Evolutionary conservation across 768 basidiomycete species (phyloP).

Genomic region (Lactarius vividus): DNA sequence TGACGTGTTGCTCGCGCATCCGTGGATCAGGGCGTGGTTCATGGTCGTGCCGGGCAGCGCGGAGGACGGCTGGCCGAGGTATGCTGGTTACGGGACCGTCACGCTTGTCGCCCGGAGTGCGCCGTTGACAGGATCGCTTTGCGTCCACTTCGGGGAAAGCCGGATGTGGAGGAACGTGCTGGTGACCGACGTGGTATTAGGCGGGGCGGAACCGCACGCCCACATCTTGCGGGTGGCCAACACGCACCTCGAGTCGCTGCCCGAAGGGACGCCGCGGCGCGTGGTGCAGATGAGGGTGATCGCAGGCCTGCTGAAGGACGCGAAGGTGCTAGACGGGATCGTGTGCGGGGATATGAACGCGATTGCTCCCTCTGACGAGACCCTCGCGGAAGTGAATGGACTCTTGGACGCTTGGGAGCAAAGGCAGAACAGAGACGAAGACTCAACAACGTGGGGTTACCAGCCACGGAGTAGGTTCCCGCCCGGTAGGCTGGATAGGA

Average conservation of each 20-base stretch:
- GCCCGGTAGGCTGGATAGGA: constrained; percentile 59
- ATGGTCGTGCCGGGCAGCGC: constrained; percentile 52
- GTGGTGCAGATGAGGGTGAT: constrained; percentile 54
- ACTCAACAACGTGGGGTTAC: constrained; percentile 67
- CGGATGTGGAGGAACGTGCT: constrained; percentile 54
- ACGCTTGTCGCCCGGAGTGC: constrained; percentile 63
- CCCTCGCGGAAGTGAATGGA: constrained; percentile 44
- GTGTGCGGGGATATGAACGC: constrained; percentile 75
- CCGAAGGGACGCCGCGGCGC: constrained; percentile 38
- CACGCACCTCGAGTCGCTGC: constrained; percentile 71
- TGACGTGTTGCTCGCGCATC: constrained; percentile 46
- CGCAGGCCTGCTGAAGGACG: constrained; percentile 47
- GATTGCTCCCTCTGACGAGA: constrained; percentile 46
- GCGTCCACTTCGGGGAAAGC: constrained; percentile 53
- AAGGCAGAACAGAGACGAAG: constrained; percentile 42
- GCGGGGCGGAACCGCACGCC: constrained; percentile 34
- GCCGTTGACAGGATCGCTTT: constrained; percentile 46
- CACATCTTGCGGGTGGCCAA: constrained; percentile 59
- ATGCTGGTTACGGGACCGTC: constrained; percentile 58
- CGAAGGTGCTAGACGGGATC: constrained; percentile 52
- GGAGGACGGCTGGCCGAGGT: constrained; percentile 50
- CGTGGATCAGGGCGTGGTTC: constrained; percentile 65
- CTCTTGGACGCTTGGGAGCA: constrained; percentile 58
- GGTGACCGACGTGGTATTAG: constrained; percentile 49
- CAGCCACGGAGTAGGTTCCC: constrained; percentile 52